These are phyloP conservation scores for Phyllosticta ampelicida DNA, from an alignment of 2,329 filamentous ascomycete species.

Conservation along the genomic window DNA sequence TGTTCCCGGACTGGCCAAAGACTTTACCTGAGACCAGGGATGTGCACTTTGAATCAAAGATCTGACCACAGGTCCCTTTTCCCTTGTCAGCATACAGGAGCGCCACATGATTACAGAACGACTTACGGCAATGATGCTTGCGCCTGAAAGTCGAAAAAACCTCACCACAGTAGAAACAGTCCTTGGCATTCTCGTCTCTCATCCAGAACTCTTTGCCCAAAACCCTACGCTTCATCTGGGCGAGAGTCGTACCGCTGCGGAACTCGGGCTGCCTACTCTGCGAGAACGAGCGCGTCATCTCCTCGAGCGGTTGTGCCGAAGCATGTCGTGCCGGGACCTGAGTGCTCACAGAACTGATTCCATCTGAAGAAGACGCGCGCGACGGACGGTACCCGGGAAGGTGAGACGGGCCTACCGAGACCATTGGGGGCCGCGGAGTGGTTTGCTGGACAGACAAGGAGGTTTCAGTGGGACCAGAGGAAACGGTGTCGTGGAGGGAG, in stretches of 20 bases:
- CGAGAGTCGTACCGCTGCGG: slow-evolving; percentile 18
- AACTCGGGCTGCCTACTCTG: slow-evolving; percentile 25
- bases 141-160: slow-evolving; percentile 87
- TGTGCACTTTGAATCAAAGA: slow-evolving; percentile 95
- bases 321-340: slow-evolving; percentile 23
- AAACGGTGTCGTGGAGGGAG: background rate
- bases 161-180: slow-evolving; percentile 86
- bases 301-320: slow-evolving; percentile 18
- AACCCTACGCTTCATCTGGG: slow-evolving; percentile 71
- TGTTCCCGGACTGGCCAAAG: slow-evolving; percentile 74
- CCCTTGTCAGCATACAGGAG: background rate
- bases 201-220: slow-evolving; percentile 98
- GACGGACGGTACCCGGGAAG: slow-evolving; percentile 38
- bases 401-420: slow-evolving; percentile 36
- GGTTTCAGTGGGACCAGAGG: background rate
- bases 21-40: slow-evolving; percentile 76
- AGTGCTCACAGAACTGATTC: slow-evolving; percentile 28
- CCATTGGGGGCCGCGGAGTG: slow-evolving; percentile 29
- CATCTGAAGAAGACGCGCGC: slow-evolving; percentile 36
- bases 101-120: background rate
- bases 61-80: slow-evolving; percentile 69
- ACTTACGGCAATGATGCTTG: slow-evolving; percentile 79
- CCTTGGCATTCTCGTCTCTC: slow-evolving; percentile 96
- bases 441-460: background rate
- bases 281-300: slow-evolving; percentile 14